Conservation (phyloP, 805 yeast species). For the Suhomyces pyralidae region DNA sequence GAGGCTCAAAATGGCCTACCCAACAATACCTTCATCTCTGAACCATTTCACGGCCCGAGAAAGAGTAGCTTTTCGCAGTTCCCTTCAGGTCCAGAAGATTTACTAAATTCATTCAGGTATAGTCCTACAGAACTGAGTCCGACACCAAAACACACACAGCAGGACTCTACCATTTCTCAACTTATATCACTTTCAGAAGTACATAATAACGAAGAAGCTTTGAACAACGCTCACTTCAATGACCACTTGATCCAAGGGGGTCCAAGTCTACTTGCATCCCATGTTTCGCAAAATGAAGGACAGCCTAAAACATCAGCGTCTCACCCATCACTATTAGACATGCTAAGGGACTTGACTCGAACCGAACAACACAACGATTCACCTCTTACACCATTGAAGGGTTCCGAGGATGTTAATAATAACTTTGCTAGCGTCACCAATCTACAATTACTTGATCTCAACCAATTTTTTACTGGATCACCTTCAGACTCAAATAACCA, state of each 20-base stretch:
- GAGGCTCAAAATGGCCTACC: background rate
- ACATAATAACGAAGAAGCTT: background rate
- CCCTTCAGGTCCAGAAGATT: background rate
- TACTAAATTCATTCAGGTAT: conserved; percentile 5
- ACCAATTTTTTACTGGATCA: background rate
- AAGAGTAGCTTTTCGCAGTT: background rate
- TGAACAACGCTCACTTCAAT: background rate
- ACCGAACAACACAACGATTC: background rate
- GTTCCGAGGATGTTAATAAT: background rate
- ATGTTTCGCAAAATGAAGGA: background rate
- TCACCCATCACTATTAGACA: conserved; percentile 23
- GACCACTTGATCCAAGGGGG: background rate
- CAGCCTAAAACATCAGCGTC: conserved; percentile 10
- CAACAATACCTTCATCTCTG: background rate
- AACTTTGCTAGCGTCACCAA: background rate
- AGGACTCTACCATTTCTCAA: background rate
- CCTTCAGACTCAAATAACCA: background rate
- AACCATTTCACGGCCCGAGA: background rate
- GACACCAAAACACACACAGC: background rate
- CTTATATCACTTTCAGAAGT: background rate
- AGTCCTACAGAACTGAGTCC: conserved; percentile 13
- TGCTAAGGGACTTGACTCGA: conserved; percentile 18
- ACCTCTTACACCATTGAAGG: background rate
- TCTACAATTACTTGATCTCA: background rate
- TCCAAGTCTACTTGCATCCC: background rate